phyloP scores from a whole-genome alignment of 805 yeast species.

The Metschnikowia shivogae region DNA sequence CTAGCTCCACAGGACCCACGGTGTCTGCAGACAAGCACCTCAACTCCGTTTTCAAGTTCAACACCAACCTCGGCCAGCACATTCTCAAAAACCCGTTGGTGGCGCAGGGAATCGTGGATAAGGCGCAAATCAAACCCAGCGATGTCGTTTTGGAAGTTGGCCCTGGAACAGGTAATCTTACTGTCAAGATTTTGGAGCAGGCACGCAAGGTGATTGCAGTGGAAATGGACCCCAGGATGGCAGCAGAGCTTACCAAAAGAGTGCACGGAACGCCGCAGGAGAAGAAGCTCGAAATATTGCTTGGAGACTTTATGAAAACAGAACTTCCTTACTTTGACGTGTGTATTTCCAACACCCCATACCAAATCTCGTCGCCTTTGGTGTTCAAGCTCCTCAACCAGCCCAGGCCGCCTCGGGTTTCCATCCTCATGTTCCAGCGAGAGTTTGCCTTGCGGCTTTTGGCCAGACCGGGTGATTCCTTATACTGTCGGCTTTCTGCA shows the following conservation, averaged over 20 bases:
- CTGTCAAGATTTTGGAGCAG: slow-evolving; percentile 86
- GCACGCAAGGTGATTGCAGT: slow-evolving; percentile 94
- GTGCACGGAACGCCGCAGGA: slow-evolving; percentile 96
- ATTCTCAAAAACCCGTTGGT: slow-evolving; percentile 92
- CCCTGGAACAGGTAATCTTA: slow-evolving; percentile 98
- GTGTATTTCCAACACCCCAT: slow-evolving; percentile 96
- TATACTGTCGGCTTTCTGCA: slow-evolving; percentile 90
- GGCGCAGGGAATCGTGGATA: slow-evolving; percentile 97
- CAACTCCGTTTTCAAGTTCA: slow-evolving; percentile 89
- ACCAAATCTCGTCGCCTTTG: slow-evolving; percentile 94
- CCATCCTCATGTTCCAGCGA: slow-evolving; percentile 95
- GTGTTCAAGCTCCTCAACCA: slow-evolving; percentile 88
- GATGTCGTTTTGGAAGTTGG: slow-evolving; percentile 95
- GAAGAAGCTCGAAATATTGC: slow-evolving; percentile 82
- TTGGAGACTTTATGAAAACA: slow-evolving; percentile 95
- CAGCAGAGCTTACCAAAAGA: slow-evolving; percentile 95
- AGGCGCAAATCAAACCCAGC: slow-evolving; percentile 87
- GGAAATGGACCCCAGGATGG: slow-evolving; percentile 99
- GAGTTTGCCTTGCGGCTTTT: slow-evolving; percentile 91
- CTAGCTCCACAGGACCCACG: slow-evolving; percentile 48
- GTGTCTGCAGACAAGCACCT: slow-evolving; percentile 68
- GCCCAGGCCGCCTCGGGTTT: slow-evolving; percentile 91
- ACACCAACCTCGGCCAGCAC: slow-evolving; percentile 96
- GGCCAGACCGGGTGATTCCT: slow-evolving; percentile 94
- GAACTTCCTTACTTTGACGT: slow-evolving; percentile 93